phyloP scores from a whole-genome alignment of 1,284 basidiomycete species.

The Tilletia caries region DNA sequence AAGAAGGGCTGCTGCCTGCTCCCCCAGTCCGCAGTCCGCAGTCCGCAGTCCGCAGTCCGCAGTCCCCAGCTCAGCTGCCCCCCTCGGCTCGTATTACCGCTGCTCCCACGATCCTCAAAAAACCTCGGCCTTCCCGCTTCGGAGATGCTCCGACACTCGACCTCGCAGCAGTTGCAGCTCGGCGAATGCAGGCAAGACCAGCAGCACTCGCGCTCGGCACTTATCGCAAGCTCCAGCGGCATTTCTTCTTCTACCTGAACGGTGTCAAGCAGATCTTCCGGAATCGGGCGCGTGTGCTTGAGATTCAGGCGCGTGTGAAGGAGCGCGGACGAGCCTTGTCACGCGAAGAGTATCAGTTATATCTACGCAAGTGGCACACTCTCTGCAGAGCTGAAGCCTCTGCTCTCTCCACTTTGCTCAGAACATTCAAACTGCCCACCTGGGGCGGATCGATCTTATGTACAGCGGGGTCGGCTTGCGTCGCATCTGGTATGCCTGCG shows the following conservation, averaged over 20 bases:
- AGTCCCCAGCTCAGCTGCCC: no score
- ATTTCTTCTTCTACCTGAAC: slow-evolving; percentile 50
- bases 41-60: no score
- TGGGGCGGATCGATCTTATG: slow-evolving; percentile 36
- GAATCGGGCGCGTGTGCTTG: slow-evolving; percentile 33
- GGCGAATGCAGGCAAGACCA: no score
- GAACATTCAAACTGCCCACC: slow-evolving; percentile 31
- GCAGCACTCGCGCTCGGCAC: slow-evolving; percentile 1
- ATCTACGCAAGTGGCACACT: not conserved
- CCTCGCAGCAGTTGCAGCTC: no score
- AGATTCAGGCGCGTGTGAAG: slow-evolving; percentile 26
- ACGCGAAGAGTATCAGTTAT: slow-evolving; percentile 39
- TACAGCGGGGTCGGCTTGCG: slow-evolving; percentile 28
- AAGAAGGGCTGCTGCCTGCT: no score
- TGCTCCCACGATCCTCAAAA: no score
- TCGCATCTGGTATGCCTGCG: slow-evolving; percentile 35
- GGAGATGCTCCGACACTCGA: no score
- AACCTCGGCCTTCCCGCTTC: no score
- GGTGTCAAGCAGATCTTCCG: slow-evolving; percentile 52
- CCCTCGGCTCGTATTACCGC: no score
- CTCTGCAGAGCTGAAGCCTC: slow-evolving; percentile 21
- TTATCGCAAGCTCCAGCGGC: slow-evolving; percentile 44
- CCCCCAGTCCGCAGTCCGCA: no score
- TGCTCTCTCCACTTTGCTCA: slow-evolving; percentile 22
- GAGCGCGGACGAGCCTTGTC: slow-evolving; percentile 24